Evolutionary conservation across 225 moss, liverwort and hornwort genomes (phyloP), one percentile per base, ranked within the genome.

Genomic region (Lunularia cruciata): DNA sequence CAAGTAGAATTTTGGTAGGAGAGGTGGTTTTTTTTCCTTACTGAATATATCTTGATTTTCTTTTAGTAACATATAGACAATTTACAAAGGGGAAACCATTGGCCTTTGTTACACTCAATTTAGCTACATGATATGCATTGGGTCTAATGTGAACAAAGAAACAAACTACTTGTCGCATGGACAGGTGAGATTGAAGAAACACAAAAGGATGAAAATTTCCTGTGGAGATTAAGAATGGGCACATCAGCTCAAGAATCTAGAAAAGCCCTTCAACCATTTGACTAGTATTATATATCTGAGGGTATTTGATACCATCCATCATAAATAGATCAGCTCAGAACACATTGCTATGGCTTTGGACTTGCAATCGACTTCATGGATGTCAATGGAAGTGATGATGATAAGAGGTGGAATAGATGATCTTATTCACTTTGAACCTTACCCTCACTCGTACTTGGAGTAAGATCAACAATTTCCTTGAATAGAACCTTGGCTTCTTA

Each of bases 371-470:
- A 11, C 22, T 23, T 35, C 35, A 15, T 37, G 23, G 11, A 34
- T 1, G 22, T 32, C 37, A 60, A 36, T 38, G 23, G 23, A n/a
- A 40, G 15, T 57, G 15, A 23, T 25, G 39, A 42, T 13, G 11
- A 25, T 13, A 39, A 40, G 13, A 3, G 61, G 86, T 90, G 7
- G 39, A 40, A 26, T 1, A 39, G 0, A 61, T 19, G 9, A 39
- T 39, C 25, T 40, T 35, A 3, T 22, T 23, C 0, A 39, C 39
- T 40, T 26, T 61, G 19, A 14, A 61, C 14, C 22, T 40, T 61
- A 22, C 12, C 61, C 13, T 39, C 61, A 22, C 39, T 36, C 13
- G 13, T 40, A 23, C 58, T 26, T 39, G 22, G 11, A 22, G 26
- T 40, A 23, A 7, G 10, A 40, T 22, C 40, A 26, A 3, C 39